A percentile compares a stretch with the other conserved stretches of the same genome.
Evolutionary conservation across 2,329 filamentous ascomycete genomes (phyloP).

Genomic region (Sphaerulina vaccinii): DNA sequence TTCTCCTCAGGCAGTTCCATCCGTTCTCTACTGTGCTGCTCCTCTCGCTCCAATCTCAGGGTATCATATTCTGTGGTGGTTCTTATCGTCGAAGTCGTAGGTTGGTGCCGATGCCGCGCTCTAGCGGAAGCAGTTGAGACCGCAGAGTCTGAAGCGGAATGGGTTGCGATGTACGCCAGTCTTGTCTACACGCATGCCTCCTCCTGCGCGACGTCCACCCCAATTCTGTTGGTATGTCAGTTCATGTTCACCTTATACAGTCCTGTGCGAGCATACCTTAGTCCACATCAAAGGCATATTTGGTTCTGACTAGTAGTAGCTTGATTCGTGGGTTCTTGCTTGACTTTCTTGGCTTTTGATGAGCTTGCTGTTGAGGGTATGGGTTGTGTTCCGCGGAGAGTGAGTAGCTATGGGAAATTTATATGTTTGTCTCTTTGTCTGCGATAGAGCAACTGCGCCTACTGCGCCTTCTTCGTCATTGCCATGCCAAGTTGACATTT

Average conservation of each 20-base stretch:
- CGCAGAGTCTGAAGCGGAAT: constrained; percentile 51
- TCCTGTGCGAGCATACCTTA: constrained; percentile 32
- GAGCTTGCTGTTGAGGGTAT: background rate
- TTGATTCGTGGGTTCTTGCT: background rate
- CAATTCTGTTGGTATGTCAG: constrained; percentile 30
- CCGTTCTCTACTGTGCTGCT: too few species aligned
- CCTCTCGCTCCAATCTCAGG: too few species aligned
- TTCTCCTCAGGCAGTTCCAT: too few species aligned
- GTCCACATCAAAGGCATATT: constrained; percentile 51
- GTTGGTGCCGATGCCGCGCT: background rate
- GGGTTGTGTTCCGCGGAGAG: background rate
- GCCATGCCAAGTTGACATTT: background rate
- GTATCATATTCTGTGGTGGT: too few species aligned
- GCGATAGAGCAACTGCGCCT: background rate
- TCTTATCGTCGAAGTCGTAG: background rate
- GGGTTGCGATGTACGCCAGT: constrained; percentile 53
- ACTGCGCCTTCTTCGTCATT: background rate
- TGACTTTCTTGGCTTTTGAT: background rate
- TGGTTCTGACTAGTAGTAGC: background rate
- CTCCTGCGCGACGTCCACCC: constrained; percentile 46
- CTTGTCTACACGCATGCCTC: constrained; percentile 52
- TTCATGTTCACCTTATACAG: background rate
- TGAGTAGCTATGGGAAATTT: background rate
- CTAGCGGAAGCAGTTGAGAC: constrained; percentile 52
- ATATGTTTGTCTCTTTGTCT: background rate